Conservation (phyloP, 1,139 yeast genomes). For the Suhomyces wounanorum region DNA sequence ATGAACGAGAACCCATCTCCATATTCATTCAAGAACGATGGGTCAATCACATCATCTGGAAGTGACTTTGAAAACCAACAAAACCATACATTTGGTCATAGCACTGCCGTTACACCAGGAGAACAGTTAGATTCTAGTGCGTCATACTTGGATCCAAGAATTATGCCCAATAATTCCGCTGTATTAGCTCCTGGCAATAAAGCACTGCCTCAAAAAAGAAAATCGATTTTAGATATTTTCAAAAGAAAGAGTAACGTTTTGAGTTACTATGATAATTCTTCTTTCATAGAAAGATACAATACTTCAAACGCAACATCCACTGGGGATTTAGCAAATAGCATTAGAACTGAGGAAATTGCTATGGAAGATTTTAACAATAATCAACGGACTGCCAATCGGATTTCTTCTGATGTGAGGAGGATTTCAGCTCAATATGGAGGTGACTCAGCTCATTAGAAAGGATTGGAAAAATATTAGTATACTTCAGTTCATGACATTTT, state of each 20-base stretch:
- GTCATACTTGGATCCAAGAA: constrained; percentile 8
- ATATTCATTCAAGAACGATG: constrained; percentile 10
- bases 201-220: constrained; percentile 18
- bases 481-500: not conserved
- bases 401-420: constrained; percentile 28
- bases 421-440: constrained; percentile 13
- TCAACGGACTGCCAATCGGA: constrained; percentile 25
- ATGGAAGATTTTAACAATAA: constrained; percentile 45
- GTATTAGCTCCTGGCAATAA: not conserved
- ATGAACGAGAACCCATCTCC: constrained; percentile 7
- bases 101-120: constrained; percentile 6
- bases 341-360: constrained; percentile 53
- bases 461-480: not conserved
- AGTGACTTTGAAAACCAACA: constrained; percentile 19
- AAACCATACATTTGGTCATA: constrained; percentile 10
- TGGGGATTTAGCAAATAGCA: constrained; percentile 12
- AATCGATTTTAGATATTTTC: constrained; percentile 29
- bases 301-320: constrained; percentile 11
- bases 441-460: not conserved
- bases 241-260: constrained; percentile 28
- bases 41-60: constrained; percentile 15
- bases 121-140: not conserved
- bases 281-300: constrained; percentile 35
- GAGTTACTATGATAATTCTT: constrained; percentile 32
- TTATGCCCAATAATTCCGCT: not conserved